Conservation (phyloP, 2,329 filamentous ascomycete genomes). For the Cercospora sesami region DNA sequence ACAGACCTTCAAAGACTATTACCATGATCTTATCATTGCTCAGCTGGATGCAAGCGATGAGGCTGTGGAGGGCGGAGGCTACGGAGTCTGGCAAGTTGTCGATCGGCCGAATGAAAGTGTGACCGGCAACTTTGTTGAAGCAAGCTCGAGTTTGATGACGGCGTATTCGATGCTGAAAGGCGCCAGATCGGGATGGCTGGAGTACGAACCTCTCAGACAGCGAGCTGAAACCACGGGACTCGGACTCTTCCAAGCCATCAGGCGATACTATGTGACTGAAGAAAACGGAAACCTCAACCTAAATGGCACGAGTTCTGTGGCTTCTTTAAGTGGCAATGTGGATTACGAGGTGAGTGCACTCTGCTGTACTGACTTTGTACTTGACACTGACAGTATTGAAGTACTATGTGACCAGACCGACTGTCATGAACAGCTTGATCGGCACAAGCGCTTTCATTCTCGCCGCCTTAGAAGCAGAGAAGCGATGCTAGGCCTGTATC, state of each 20-base stretch:
- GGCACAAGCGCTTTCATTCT: constrained; percentile 46
- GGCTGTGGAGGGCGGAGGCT: constrained; percentile 22
- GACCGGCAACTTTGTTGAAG: constrained; percentile 61
- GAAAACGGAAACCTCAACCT: constrained; percentile 48
- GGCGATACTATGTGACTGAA: constrained; percentile 48
- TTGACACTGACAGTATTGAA: constrained; percentile 22
- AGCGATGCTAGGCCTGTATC: constrained; percentile 14
- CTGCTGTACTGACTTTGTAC: not conserved
- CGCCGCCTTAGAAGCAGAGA: constrained; percentile 41
- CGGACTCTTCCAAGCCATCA: constrained; percentile 52
- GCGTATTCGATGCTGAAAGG: constrained; percentile 55
- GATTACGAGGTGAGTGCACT: constrained; percentile 49
- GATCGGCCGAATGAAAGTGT: constrained; percentile 45
- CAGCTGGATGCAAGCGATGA: constrained; percentile 44
- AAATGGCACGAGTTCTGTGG: constrained; percentile 52
- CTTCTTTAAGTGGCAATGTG: constrained; percentile 52
- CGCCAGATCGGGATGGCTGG: constrained; percentile 42
- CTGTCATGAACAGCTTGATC: constrained; percentile 43
- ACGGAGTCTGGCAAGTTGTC: constrained; percentile 60
- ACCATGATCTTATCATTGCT: constrained; percentile 43
- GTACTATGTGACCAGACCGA: constrained; percentile 48
- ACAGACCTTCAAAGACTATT: constrained; percentile 42
- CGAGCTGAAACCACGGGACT: constrained; percentile 43
- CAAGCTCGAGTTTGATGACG: constrained; percentile 60
- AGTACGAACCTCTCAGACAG: constrained; percentile 32